phyloP scores from a whole-genome alignment of 2,329 filamentous ascomycete species.

The Talaromyces amestolkiae region DNA sequence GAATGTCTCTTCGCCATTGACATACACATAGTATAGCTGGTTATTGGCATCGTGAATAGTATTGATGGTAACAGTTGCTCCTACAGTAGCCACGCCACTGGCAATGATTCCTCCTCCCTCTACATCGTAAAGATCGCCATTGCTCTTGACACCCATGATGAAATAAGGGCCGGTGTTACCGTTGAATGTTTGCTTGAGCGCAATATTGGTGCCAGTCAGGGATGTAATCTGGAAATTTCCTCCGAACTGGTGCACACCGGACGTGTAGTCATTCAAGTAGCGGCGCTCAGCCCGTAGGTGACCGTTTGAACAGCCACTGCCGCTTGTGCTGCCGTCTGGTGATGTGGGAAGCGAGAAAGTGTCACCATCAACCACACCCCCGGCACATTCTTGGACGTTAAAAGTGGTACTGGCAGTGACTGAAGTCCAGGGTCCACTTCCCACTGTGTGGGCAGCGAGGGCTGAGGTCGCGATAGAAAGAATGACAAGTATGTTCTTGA shows the following conservation, averaged over 20 bases:
- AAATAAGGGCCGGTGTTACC: conserved; percentile 13
- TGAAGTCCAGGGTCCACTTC: conserved; percentile 14
- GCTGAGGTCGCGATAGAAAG: conserved; percentile 14
- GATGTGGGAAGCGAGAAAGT: conserved; percentile 12
- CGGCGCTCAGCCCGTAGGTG: conserved; percentile 15
- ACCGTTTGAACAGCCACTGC: conserved; percentile 16
- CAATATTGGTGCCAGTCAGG: conserved; percentile 1
- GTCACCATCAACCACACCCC: conserved; percentile 5
- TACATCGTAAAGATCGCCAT: conserved; percentile 14
- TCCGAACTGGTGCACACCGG: conserved; percentile 14
- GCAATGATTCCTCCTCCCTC: conserved; percentile 13
- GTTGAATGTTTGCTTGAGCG: conserved; percentile 17
- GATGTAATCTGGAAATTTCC: conserved; percentile 13
- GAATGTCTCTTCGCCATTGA: conserved; percentile 13
- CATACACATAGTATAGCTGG: conserved; percentile 10
- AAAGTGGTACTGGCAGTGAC: conserved; percentile 4
- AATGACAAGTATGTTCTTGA: conserved; percentile 8
- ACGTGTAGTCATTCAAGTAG: conserved; percentile 16
- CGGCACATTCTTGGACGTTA: conserved; percentile 11
- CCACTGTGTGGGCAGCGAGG: conserved; percentile 9
- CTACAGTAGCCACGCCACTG: conserved; percentile 12
- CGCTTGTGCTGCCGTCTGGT: conserved; percentile 15
- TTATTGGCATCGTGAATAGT: conserved; percentile 16
- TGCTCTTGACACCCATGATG: conserved; percentile 15
- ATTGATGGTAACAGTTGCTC: conserved; percentile 13